A percentile compares a stretch with the other conserved stretches of the same genome.
Conservation (phyloP, 345 rosid species). For the Lepidium aucheri region DNA sequence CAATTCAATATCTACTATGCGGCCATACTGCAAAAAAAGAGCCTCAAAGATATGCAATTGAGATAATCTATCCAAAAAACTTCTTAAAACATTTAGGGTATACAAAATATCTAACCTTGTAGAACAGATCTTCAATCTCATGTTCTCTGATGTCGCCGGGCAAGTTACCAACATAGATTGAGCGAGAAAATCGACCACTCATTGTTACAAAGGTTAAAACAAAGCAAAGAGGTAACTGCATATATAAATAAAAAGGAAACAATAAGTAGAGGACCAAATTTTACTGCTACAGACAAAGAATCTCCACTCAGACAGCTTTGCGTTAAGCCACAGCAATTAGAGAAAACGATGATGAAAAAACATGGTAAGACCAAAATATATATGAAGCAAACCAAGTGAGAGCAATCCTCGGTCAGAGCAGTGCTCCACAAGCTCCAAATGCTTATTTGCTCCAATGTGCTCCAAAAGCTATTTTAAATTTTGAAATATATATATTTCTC, state of each 20-base stretch:
- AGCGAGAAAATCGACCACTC: slow-evolving; percentile 95
- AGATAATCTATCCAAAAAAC: neutral
- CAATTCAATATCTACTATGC: slow-evolving; percentile 83
- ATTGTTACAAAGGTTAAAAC: slow-evolving; percentile 35
- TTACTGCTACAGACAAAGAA: slow-evolving; percentile 16
- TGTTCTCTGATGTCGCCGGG: slow-evolving; percentile 80
- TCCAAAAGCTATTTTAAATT: slow-evolving; percentile 67
- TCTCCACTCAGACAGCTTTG: slow-evolving; percentile 24
- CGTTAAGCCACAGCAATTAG: slow-evolving; percentile 28
- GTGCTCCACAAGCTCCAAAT: slow-evolving; percentile 91
- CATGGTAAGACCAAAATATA: slow-evolving; percentile 38
- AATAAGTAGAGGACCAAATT: slow-evolving; percentile 8
- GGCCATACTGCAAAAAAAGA: slow-evolving; percentile 57
- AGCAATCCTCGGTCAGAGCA: slow-evolving; percentile 84
- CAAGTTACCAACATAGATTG: slow-evolving; percentile 96
- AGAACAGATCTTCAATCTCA: slow-evolving; percentile 89
- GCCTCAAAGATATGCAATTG: neutral
- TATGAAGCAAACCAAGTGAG: slow-evolving; percentile 79
- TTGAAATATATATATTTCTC: slow-evolving; percentile 48
- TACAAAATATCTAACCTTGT: slow-evolving; percentile 54
- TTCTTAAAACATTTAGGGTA: neutral
- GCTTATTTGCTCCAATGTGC: slow-evolving; percentile 78
- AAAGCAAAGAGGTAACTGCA: slow-evolving; percentile 21
- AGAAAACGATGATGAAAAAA: slow-evolving; percentile 20
- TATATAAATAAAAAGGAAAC: neutral